These are phyloP conservation scores for Viscum album DNA, from an alignment of 177 flowering plant species.

Conservation along the genomic window DNA sequence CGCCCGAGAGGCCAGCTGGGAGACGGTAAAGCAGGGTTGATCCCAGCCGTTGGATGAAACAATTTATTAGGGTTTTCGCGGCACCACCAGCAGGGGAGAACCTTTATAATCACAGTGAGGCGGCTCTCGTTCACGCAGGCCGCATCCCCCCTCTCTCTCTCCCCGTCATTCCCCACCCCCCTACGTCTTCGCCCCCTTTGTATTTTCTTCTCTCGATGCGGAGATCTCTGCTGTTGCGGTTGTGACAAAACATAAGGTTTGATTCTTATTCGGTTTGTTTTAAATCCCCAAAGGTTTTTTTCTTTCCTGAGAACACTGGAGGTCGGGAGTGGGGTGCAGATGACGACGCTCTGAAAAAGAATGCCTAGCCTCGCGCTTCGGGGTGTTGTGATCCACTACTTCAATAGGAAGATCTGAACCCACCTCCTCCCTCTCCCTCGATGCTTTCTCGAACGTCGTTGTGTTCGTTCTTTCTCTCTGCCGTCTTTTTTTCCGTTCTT, in stretches of 20 bases:
- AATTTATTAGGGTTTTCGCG: background rate
- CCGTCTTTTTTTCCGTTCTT: background rate
- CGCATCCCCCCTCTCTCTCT: background rate
- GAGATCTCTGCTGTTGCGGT: too few species aligned
- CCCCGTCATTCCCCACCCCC: background rate
- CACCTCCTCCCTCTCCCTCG: too few species aligned
- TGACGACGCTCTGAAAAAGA: slow-evolving; percentile 16
- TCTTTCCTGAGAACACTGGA: background rate
- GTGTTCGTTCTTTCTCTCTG: background rate
- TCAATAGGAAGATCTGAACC: slow-evolving; percentile 37
- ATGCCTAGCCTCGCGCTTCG: slow-evolving; percentile 7
- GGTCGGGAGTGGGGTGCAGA: too few species aligned
- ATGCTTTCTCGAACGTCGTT: background rate
- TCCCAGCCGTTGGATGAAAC: slow-evolving; percentile 15
- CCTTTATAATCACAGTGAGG: background rate
- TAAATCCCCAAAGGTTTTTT: background rate
- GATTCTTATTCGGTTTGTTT: background rate
- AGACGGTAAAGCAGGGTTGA: too few species aligned
- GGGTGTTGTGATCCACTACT: slow-evolving; percentile 16
- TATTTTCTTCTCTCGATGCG: too few species aligned
- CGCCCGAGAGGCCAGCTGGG: background rate
- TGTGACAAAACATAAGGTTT: background rate
- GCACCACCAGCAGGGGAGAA: background rate
- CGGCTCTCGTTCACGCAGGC: too few species aligned
- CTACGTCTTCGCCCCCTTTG: too few species aligned